Percentiles rank a stretch among this genome's conserved stretches.
Evolutionary conservation across 805 yeast genomes (phyloP).

Genomic region (Candida nonsorbophila): DNA sequence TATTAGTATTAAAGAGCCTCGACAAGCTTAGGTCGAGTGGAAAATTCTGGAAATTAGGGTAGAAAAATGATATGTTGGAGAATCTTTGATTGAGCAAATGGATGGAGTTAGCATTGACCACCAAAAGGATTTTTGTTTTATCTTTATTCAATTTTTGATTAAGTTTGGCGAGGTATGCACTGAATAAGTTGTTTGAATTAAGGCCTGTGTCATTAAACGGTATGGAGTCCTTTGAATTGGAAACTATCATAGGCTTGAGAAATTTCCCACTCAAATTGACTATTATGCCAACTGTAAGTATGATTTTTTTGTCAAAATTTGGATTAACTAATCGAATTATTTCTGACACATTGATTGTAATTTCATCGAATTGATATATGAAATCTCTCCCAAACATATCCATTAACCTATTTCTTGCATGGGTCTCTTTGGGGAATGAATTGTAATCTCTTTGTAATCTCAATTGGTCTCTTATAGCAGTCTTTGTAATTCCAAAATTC

Average conservation of each 20-base stretch:
- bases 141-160: conserved; percentile 9
- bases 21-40: conserved; percentile 7
- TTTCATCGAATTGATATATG: conserved; percentile 17
- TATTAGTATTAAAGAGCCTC: conserved; percentile 1
- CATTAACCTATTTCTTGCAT: conserved; percentile 6
- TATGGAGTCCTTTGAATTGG: conserved; percentile 6
- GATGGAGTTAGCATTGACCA: conserved; percentile 12
- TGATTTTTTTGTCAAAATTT: conserved; percentile 3
- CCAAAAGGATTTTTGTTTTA: conserved; percentile 10
- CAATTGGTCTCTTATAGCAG: conserved; percentile 4
- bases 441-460: conserved; percentile 4
- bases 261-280: conserved; percentile 18
- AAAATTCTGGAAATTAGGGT: conserved; percentile 3
- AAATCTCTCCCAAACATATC: conserved; percentile 8
- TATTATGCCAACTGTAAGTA: conserved; percentile 14
- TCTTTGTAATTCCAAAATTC: conserved; percentile 3
- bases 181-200: conserved; percentile 12
- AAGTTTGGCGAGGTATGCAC: conserved; percentile 11
- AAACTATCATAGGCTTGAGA: conserved; percentile 16
- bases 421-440: conserved; percentile 9
- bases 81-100: conserved; percentile 4
- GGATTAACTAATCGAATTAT: conserved; percentile 6
- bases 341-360: conserved; percentile 11
- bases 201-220: conserved; percentile 11
- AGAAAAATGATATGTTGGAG: conserved; percentile 3